Conservation (phyloP, 2,329 filamentous ascomycete genomes). For the Calcarisporium arbuscula region DNA sequence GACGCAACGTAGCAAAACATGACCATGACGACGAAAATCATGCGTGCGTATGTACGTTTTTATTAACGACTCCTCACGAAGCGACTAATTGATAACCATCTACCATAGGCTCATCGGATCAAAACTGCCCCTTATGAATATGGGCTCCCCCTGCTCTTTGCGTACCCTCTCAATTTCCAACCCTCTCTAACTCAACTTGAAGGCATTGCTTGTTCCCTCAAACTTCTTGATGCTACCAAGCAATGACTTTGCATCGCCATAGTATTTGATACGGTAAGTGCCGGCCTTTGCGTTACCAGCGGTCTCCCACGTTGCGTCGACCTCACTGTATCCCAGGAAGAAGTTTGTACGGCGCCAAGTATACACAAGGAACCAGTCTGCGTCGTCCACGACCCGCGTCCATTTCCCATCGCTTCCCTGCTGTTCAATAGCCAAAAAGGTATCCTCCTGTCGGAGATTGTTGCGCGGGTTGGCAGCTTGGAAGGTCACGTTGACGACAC, state of each 20-base stretch:
- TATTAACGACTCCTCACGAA: too few species aligned
- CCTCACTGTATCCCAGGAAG: constrained; percentile 69
- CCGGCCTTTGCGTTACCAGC: constrained; percentile 47
- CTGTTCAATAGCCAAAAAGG: constrained; percentile 71
- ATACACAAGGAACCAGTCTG: constrained; percentile 79
- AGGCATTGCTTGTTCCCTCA: constrained; percentile 15
- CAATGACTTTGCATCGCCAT: constrained; percentile 66
- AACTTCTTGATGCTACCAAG: constrained; percentile 34
- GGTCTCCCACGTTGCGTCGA: constrained; percentile 70
- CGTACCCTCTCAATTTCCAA: neutral
- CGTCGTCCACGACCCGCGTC: constrained; percentile 63
- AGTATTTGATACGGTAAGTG: constrained; percentile 74
- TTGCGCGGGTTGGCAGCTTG: constrained; percentile 87
- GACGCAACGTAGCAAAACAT: too few species aligned
- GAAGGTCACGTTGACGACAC: constrained; percentile 61
- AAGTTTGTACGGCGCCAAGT: constrained; percentile 69
- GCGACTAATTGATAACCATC: too few species aligned
- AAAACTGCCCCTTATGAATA: too few species aligned
- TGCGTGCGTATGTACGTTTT: too few species aligned
- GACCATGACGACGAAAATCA: too few species aligned
- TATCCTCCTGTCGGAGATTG: constrained; percentile 71
- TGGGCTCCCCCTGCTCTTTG: neutral
- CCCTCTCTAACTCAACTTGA: constrained; percentile 8
- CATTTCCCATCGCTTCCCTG: constrained; percentile 45
- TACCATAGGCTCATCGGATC: too few species aligned